Evolutionary conservation across 345 rosid species (phyloP), one percentile per base, ranked within the genome.

Genomic region (Sonneratia alba): DNA sequence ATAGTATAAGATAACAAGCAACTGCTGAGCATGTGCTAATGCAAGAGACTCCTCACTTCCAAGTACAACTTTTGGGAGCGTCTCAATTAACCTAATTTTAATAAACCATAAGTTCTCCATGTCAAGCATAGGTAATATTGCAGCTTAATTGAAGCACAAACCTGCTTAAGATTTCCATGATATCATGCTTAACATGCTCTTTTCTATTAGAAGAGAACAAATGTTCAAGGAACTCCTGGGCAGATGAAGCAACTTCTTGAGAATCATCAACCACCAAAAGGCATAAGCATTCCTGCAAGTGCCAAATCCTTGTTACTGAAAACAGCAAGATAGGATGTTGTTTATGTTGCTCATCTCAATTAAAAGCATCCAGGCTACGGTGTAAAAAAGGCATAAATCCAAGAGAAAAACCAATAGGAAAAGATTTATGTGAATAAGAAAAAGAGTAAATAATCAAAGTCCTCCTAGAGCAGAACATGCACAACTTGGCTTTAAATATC

Each of bases 51-150:
- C 97, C 71, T 90, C 91, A 79, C 80, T 86, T 68, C 85, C 86
- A 69, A 95, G 87, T 76, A 92, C 85, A 70, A 83, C 86, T 81
- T 87, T 87, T 45, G 97, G 99, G 73, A 95, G 96, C 89, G 83
- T 90, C 78, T 90, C 97, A 73, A 87, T 74, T 57, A 92, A 85
- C 86, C 99, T 95, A 71, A 66, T 43, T 27, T 73, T 59, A 48
- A 68, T 65, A 66, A 72, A 67, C 63, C 63, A 62, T 48, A 36
- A 76, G 63, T 48, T 15, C 66, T 32, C n/a, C 15, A n/a, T 62
- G 59, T 72, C 70, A 53, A 63, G 72, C 21, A 73, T 40, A 73
- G 57, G 64, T 27, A 24, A 40, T 18, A 56, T 48, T 53, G 37
- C 38, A 67, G 69, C 49, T 61, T 22, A 63, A 53, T 49, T 51